Evolutionary conservation across 345 rosid genomes (phyloP), one percentile per base, ranked within the genome.

Genomic region (Sonneratia alba): DNA sequence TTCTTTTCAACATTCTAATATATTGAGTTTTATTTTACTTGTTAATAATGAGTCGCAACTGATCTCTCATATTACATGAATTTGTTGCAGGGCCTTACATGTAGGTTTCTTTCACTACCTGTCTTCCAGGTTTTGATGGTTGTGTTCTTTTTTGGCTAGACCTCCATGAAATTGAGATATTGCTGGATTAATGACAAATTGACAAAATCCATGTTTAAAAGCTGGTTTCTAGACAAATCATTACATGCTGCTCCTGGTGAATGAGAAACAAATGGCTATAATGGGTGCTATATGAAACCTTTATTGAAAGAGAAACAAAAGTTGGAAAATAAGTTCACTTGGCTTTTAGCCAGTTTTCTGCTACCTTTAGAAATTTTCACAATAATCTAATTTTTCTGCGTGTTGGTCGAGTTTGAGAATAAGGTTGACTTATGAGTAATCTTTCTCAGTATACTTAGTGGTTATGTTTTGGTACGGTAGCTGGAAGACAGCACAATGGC

Each of bases 51-150:
- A 59, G 1, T 13, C 2, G 27, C 48, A 16, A 24, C 62, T 72
- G 74, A 37, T 79, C 61, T 27, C 27, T 40, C 22, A 37, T 22
- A 16, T 18, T 72, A 55, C 36, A 15, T 53, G 15, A 59, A 71
- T 66, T 14, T 38, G 55, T 83, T 87, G 86, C 95, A 94, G 98
- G 99, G 78, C 98, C 99, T 40, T 90, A 95, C 82, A 81, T 95
- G 99, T 95, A 88, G 92, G 97, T 82, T 74, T 40, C 40, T 68
- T 57, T 62, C 75, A 47, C 48, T 70, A 36, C 66, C 74, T n/a
- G 57, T n/a, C 34, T 18, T 19, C 49, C 21, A 68, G 56, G 3
- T 73, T 15, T 59, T 68, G 22, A 55, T 21, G 34, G 55, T 36
- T 45, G 4, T 62, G 18, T 11, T 11, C 7, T 18, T 62, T 15